These are phyloP conservation scores for Yamadazyma triangularis DNA, from an alignment of 1,139 yeast genomes.

Conservation along the genomic window DNA sequence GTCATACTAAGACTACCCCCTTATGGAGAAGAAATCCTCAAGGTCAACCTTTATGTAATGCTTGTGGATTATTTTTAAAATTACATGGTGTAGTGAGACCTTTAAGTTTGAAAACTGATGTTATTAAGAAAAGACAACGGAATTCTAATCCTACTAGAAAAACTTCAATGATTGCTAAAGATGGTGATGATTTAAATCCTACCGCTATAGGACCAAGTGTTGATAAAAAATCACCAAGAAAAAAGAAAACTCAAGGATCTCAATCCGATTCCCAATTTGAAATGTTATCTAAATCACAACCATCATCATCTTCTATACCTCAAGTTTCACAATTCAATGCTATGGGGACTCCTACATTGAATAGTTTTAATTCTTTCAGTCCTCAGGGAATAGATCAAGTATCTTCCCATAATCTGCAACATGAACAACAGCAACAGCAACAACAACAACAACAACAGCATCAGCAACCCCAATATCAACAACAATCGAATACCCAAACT, in stretches of 20 bases:
- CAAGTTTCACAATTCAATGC: too few species aligned
- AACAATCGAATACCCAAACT: constrained; percentile 2
- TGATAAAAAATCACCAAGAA: constrained; percentile 13
- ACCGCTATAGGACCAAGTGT: constrained; percentile 20
- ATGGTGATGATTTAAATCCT: constrained; percentile 39
- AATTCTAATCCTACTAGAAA: constrained; percentile 10
- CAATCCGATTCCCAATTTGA: constrained; percentile 4
- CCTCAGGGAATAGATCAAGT: too few species aligned
- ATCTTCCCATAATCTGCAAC: too few species aligned
- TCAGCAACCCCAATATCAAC: constrained; percentile 7
- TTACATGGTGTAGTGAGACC: constrained; percentile 59
- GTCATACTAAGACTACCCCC: constrained; percentile 55
- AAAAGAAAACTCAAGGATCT: constrained; percentile 7
- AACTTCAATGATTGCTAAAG: constrained; percentile 11
- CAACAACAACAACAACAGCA: constrained; percentile 2
- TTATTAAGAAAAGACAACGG: constrained; percentile 47
- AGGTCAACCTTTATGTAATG: constrained; percentile 57
- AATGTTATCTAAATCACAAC: neutral
- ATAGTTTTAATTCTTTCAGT: neutral
- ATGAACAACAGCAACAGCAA: too few species aligned
- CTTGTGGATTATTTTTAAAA: constrained; percentile 55
- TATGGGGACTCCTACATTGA: too few species aligned
- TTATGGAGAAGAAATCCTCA: constrained; percentile 55
- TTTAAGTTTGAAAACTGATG: constrained; percentile 52
- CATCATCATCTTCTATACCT: too few species aligned